Conservation (phyloP, 2,329 filamentous ascomycete species). For the Beauveria asiatica region DNA sequence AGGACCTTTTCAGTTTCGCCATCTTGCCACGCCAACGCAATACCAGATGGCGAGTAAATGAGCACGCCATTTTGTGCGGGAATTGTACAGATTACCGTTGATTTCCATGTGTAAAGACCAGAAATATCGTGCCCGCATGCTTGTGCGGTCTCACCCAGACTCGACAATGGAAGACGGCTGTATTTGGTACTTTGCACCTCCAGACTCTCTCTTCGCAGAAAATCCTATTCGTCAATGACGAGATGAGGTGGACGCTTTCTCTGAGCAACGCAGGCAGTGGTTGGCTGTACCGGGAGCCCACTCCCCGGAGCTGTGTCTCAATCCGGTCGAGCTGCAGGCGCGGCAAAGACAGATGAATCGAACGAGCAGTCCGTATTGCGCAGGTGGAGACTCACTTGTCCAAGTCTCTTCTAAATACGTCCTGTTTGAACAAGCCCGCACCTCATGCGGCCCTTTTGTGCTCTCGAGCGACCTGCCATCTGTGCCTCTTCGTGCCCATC, state of each 20-base stretch:
- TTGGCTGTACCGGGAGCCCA: neutral
- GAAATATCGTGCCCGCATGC: neutral
- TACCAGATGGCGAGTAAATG: neutral
- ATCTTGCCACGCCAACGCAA: neutral
- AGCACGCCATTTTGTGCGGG: neutral
- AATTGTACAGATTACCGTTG: neutral
- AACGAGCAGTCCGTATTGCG: constrained; percentile 2
- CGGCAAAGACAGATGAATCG: constrained; percentile 1
- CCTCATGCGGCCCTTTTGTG: no score
- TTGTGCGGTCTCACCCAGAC: neutral
- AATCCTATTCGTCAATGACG: neutral
- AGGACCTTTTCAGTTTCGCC: neutral
- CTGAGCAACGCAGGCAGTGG: neutral
- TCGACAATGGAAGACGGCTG: neutral
- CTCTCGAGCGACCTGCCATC: no score
- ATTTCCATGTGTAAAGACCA: neutral
- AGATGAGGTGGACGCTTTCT: neutral
- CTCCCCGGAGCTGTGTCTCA: constrained; percentile 3
- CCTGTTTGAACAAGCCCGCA: neutral
- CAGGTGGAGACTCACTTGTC: neutral
- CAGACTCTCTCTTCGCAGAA: neutral
- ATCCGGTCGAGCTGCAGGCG: neutral
- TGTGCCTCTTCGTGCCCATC: neutral
- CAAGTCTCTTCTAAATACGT: neutral
- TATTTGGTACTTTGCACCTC: no score